Conservation (phyloP, 176 grass and related monocot species). For the Aegilops umbellulata region DNA sequence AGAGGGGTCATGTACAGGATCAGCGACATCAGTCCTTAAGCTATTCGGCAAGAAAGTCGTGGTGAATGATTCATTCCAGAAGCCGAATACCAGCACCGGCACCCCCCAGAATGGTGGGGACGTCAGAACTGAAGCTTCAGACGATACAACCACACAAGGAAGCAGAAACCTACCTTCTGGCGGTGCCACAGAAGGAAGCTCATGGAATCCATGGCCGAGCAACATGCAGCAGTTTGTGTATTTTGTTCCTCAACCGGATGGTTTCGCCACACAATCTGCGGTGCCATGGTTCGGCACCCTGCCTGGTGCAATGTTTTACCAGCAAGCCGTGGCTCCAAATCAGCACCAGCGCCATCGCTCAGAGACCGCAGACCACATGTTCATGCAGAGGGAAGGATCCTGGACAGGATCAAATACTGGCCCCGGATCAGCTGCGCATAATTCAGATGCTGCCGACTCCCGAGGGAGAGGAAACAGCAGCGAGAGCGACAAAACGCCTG, state of each 20-base stretch:
- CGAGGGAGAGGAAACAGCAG: conserved; percentile 24
- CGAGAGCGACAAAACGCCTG: neutral
- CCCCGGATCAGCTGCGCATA: conserved; percentile 4
- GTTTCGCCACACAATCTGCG: conserved; percentile 17
- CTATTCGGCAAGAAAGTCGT: conserved; percentile 71
- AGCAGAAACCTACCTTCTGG: neutral
- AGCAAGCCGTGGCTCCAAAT: conserved; percentile 15
- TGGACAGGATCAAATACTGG: conserved; percentile 60
- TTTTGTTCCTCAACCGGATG: conserved; percentile 31
- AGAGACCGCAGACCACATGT: conserved; percentile 10
- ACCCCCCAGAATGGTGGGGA: neutral
- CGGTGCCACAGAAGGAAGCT: conserved; percentile 4
- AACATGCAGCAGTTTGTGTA: conserved; percentile 51
- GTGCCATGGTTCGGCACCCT: conserved; percentile 38
- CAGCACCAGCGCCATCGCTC: conserved; percentile 18
- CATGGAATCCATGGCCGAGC: conserved; percentile 40
- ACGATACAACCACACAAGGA: neutral
- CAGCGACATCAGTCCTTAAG: conserved; percentile 47
- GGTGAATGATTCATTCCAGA: conserved; percentile 17
- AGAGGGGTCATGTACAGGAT: conserved; percentile 33
- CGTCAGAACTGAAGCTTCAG: conserved; percentile 12
- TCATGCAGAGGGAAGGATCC: conserved; percentile 56
- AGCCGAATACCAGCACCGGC: neutral
- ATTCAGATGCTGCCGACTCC: conserved; percentile 34
- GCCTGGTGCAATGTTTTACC: conserved; percentile 42